Conservation (phyloP, 441 rosid species). For the Melastoma candidum region DNA sequence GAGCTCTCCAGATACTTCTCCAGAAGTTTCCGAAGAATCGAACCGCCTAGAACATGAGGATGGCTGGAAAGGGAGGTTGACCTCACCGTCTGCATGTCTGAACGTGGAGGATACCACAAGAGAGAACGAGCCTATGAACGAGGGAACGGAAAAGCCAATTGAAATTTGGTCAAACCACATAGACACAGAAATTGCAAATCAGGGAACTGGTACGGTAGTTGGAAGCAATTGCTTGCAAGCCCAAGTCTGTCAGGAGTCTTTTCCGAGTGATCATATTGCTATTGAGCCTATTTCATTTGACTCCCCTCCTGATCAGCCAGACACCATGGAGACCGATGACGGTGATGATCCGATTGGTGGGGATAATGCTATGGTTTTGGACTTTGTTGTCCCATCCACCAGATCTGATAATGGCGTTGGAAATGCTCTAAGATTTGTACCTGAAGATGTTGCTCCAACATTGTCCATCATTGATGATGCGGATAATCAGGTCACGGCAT, state of each 20-base stretch:
- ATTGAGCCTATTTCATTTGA: constrained; percentile 47
- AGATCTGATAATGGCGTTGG: constrained; percentile 29
- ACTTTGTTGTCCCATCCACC: constrained; percentile 34
- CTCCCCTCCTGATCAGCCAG: constrained; percentile 47
- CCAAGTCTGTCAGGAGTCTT: constrained; percentile 24
- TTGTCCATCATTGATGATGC: constrained; percentile 23
- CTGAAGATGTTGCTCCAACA: constrained; percentile 22
- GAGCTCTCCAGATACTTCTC: too few relatives aligned
- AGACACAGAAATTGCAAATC: constrained; percentile 21
- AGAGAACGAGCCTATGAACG: too few relatives aligned
- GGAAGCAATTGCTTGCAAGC: constrained; percentile 30
- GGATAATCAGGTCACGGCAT: constrained; percentile 16
- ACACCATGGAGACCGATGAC: constrained; percentile 72
- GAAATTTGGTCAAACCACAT: too few relatives aligned
- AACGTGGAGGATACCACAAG: too few relatives aligned
- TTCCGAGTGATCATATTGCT: constrained; percentile 34
- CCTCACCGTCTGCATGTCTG: too few relatives aligned
- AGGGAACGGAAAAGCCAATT: too few relatives aligned
- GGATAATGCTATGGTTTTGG: constrained; percentile 33
- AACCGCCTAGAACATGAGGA: too few relatives aligned
- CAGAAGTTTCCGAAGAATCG: too few relatives aligned
- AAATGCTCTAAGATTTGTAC: constrained; percentile 25
- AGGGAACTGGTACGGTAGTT: constrained; percentile 27
- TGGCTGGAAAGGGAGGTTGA: too few relatives aligned
- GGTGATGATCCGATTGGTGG: constrained; percentile 37